phyloP scores from a whole-genome alignment of 2,329 filamentous ascomycete genomes.

The Paradendryphiella salina region DNA sequence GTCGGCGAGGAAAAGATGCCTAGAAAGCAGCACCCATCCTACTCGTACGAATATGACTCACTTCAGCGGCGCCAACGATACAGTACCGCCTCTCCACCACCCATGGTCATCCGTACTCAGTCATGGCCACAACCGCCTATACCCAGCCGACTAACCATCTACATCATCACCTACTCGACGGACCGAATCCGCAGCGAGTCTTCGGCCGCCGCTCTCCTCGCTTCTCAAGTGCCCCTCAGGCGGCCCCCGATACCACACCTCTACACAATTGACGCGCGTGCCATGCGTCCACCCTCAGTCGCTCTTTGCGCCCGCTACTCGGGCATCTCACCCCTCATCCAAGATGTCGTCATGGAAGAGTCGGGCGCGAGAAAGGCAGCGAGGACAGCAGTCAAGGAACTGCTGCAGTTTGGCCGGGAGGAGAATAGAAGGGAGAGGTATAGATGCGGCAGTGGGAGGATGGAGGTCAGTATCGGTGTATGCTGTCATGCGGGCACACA shows the following conservation, averaged over 20 bases:
- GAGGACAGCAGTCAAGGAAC: constrained; percentile 10
- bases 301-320: constrained; percentile 27
- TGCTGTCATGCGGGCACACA: constrained; percentile 38
- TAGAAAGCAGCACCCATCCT: not conserved
- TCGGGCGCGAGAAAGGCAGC: constrained; percentile 20
- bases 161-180: constrained; percentile 31
- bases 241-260: constrained; percentile 20
- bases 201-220: constrained; percentile 12
- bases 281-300: constrained; percentile 16
- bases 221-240: constrained; percentile 18
- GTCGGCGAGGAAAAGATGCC: not conserved
- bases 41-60: not conserved
- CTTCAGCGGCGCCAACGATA: not conserved
- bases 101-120: too few species aligned
- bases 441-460: constrained; percentile 8
- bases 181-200: constrained; percentile 5
- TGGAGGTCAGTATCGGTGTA: constrained; percentile 22
- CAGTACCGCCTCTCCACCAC: not conserved
- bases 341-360: constrained; percentile 29
- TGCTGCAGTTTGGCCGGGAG: constrained; percentile 13
- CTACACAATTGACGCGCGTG: constrained; percentile 31
- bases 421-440: constrained; percentile 1
- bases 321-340: constrained; percentile 26
- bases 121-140: not conserved
- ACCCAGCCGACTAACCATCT: constrained; percentile 23